Evolutionary conservation across 495 filamentous ascomycete genomes (phyloP).

Genomic region (Tuber magnatum): DNA sequence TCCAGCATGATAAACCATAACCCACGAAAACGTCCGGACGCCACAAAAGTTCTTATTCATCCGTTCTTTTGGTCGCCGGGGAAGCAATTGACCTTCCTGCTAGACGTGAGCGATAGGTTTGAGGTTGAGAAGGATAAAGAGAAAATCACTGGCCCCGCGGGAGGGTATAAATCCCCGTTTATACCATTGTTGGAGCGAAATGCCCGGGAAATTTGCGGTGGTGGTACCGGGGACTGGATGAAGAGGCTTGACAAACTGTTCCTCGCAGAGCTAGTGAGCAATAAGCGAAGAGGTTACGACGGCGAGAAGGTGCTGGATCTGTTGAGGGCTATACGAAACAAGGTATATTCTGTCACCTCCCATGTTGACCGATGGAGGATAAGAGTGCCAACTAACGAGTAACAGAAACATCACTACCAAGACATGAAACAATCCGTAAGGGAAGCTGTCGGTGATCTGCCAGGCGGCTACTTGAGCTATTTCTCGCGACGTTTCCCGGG

Average conservation of each 20-base stretch:
- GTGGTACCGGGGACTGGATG: constrained; percentile 63
- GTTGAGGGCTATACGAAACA: constrained; percentile 84
- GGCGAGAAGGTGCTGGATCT: constrained; percentile 76
- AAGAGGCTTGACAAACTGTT: constrained; percentile 59
- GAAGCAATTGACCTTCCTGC: constrained; percentile 81
- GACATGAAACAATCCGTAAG: constrained; percentile 77
- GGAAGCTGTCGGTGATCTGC: constrained; percentile 67
- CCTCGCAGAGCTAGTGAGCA: constrained; percentile 80
- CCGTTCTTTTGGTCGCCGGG: constrained; percentile 93
- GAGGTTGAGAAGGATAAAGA: constrained; percentile 89
- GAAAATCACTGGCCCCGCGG: constrained; percentile 53
- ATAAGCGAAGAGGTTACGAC: constrained; percentile 85
- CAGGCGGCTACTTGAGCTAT: constrained; percentile 78
- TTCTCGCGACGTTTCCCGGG: constrained; percentile 78
- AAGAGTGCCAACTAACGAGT: constrained; percentile 5
- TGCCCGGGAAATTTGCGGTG: constrained; percentile 50
- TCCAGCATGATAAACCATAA: constrained; percentile 69
- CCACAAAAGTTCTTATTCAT: constrained; percentile 72
- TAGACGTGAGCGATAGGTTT: constrained; percentile 89
- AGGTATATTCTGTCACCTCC: constrained; percentile 43
- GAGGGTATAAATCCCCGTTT: constrained; percentile 53
- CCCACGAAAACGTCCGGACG: constrained; percentile 63
- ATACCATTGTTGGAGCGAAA: constrained; percentile 59
- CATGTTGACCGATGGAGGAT: not conserved
- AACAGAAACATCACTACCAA: constrained; percentile 72